Evolutionary conservation across 768 basidiomycete genomes (phyloP).

Genomic region (Saitozyma sp.): DNA sequence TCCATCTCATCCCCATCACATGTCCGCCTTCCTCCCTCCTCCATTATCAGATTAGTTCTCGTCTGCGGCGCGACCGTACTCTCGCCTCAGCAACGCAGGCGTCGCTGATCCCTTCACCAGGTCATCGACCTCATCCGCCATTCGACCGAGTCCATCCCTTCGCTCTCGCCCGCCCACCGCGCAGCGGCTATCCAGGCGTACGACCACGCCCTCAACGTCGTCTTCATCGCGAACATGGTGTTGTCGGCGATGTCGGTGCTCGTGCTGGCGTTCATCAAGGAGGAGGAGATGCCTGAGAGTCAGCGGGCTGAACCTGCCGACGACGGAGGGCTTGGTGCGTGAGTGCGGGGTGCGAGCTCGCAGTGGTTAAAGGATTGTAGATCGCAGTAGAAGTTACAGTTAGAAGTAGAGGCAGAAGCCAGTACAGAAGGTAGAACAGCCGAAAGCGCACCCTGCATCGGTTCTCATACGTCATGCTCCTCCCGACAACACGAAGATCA

Average conservation of each 20-base stretch:
- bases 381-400: no score
- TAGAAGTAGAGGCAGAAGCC: no score
- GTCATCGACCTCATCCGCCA: conserved; percentile 43
- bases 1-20: neutral
- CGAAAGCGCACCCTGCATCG: no score
- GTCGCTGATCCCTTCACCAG: neutral
- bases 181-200: conserved; percentile 39
- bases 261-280: conserved; percentile 29
- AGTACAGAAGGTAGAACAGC: no score
- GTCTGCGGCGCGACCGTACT: neutral
- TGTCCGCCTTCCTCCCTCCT: neutral
- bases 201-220: conserved; percentile 35
- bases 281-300: conserved; percentile 36
- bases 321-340: neutral
- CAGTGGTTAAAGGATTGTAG: no score
- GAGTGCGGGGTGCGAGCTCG: no score
- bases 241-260: conserved; percentile 32
- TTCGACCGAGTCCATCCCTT: conserved; percentile 46
- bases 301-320: neutral
- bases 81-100: neutral
- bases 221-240: conserved; percentile 43
- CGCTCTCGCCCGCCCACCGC: conserved; percentile 26
- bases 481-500: no score
- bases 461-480: no score
- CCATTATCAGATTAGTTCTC: neutral